Conservation (phyloP, 2,329 filamentous ascomycete genomes). For the Fusarium bulbicola region DNA sequence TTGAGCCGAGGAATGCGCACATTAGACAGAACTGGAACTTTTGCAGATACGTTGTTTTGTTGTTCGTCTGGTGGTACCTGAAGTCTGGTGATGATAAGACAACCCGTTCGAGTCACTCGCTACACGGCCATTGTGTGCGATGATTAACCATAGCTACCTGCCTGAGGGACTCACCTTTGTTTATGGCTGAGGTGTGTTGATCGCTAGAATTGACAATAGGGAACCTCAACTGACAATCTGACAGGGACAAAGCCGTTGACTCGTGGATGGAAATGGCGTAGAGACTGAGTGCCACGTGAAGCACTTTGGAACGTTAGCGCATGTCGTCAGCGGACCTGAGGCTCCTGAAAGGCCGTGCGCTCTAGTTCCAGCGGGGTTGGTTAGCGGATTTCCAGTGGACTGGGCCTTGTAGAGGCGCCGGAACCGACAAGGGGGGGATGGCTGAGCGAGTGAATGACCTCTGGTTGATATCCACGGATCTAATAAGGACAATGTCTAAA, state of each 20-base stretch:
- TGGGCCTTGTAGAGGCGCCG: constrained; percentile 13
- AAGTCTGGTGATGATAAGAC: constrained; percentile 13
- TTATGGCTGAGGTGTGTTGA: neutral
- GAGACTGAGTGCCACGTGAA: constrained; percentile 25
- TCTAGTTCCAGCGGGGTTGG: constrained; percentile 12
- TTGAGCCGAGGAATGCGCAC: constrained; percentile 1
- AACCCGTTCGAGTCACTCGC: constrained; percentile 1
- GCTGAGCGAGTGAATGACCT: neutral
- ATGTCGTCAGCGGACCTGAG: constrained; percentile 35
- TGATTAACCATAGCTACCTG: neutral
- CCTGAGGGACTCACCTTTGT: neutral
- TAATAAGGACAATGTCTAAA: neutral
- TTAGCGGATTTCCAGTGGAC: constrained; percentile 17
- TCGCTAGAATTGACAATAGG: neutral
- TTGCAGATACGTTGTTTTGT: constrained; percentile 12
- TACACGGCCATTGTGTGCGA: neutral
- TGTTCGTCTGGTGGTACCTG: constrained; percentile 15
- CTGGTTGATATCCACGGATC: constrained; percentile 7
- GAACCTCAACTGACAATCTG: neutral
- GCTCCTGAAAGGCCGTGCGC: constrained; percentile 9
- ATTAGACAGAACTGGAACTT: constrained; percentile 10
- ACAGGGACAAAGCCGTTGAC: constrained; percentile 7
- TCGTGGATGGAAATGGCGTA: constrained; percentile 25
- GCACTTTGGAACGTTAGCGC: constrained; percentile 12
- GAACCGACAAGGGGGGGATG: constrained; percentile 18